Evolutionary conservation across 495 filamentous ascomycete species (phyloP).

Genomic region (Aspergillus conjunctus): DNA sequence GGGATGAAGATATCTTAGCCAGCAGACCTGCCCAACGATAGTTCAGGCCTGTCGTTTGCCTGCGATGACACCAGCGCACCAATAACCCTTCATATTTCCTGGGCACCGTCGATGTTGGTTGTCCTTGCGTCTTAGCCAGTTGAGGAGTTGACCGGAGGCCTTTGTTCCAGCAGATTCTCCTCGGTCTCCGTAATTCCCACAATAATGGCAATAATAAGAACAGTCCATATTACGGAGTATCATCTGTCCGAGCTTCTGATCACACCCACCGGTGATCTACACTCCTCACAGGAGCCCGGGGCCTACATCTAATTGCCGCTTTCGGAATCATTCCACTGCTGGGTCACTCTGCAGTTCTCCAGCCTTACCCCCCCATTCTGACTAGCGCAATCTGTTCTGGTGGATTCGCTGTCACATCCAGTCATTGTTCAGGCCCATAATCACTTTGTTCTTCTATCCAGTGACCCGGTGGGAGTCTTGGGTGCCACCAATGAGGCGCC

Average conservation of each 20-base stretch:
- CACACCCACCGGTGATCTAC: background rate
- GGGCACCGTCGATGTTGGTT: background rate
- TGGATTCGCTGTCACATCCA: constrained; percentile 2
- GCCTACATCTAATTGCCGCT: background rate
- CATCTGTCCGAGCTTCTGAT: constrained; percentile 1
- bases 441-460: background rate
- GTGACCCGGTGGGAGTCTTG: constrained; percentile 12
- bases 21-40: background rate
- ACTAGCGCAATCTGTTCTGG: background rate
- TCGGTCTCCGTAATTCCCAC: background rate
- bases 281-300: background rate
- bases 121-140: background rate
- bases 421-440: background rate
- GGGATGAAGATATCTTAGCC: background rate
- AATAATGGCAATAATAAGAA: background rate
- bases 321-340: constrained; percentile 13
- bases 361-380: constrained; percentile 1
- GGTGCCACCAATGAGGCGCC: constrained; percentile 6
- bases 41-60: background rate
- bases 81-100: background rate
- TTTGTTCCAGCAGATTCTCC: background rate
- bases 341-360: too few species aligned
- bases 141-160: background rate
- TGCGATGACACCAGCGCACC: background rate
- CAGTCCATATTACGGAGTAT: background rate